A percentile compares a stretch with the other conserved stretches of the same genome.
These are phyloP conservation scores for Aureobasidium sp. DNA, from an alignment of 2,329 filamentous ascomycete species.

Conservation along the genomic window DNA sequence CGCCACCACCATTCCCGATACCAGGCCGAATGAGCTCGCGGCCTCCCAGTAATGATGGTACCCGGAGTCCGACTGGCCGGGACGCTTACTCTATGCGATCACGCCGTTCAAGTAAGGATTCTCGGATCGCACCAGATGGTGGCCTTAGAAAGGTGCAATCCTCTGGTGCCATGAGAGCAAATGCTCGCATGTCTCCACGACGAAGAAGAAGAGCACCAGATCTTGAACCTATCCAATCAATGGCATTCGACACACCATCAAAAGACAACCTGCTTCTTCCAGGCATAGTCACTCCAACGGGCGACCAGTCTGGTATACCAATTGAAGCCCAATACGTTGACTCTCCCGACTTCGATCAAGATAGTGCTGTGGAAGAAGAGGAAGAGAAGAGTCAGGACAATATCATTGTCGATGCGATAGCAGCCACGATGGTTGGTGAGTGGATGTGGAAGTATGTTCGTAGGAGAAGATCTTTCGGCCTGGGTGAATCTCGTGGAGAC, in stretches of 20 bases:
- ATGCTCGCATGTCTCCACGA: slow-evolving; percentile 49
- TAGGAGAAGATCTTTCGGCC: slow-evolving; percentile 82
- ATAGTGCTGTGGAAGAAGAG: slow-evolving; percentile 13
- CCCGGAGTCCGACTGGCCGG: slow-evolving; percentile 65
- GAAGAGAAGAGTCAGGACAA: slow-evolving; percentile 30
- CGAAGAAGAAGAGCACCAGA: slow-evolving; percentile 27
- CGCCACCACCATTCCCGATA: slow-evolving; percentile 77
- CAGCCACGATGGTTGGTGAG: slow-evolving; percentile 96
- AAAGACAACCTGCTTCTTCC: slow-evolving; percentile 13
- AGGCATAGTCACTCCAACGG: not conserved
- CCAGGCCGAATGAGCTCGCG: slow-evolving; percentile 83
- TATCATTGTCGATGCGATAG: slow-evolving; percentile 89
- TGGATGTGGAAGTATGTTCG: slow-evolving; percentile 93
- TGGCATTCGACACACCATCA: slow-evolving; percentile 29
- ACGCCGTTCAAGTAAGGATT: not conserved
- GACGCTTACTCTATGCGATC: slow-evolving; percentile 21
- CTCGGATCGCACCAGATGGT: slow-evolving; percentile 26
- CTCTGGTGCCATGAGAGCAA: slow-evolving; percentile 61
- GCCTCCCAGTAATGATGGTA: slow-evolving; percentile 57
- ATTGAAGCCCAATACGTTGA: not conserved
- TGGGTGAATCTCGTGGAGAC: slow-evolving; percentile 52
- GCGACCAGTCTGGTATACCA: not conserved
- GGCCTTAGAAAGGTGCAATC: slow-evolving; percentile 77
- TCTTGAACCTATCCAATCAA: slow-evolving; percentile 31
- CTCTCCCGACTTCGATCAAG: slow-evolving; percentile 6